These are phyloP conservation scores for Sicyos baderoa DNA, from an alignment of 306 rosid genomes.

Conservation along the genomic window DNA sequence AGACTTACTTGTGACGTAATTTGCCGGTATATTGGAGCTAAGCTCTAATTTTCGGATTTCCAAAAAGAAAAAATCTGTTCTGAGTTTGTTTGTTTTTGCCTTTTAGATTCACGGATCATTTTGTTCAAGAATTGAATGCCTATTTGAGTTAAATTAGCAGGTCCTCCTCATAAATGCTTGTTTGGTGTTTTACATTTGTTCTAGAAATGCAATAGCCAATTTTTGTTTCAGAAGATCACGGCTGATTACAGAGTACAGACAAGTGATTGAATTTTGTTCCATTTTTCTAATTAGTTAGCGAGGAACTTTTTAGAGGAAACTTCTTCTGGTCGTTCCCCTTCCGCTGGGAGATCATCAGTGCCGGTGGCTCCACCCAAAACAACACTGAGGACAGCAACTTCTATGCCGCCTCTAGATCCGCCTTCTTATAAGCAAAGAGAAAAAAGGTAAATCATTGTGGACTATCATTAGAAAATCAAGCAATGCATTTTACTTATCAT, in stretches of 20 bases:
- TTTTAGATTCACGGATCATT: conserved; percentile 1
- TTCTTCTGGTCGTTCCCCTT: conserved; percentile 36
- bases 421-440: conserved; percentile 37
- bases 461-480: background rate
- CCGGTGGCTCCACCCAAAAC: conserved; percentile 41
- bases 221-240: background rate
- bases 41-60: too few relatives aligned
- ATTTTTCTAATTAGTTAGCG: conserved; percentile 42
- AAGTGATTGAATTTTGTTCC: conserved; percentile 20
- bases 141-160: conserved; percentile 5
- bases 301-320: conserved; percentile 43
- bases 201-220: background rate
- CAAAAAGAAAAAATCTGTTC: too few relatives aligned
- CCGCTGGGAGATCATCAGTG: conserved; percentile 43
- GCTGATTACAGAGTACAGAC: background rate
- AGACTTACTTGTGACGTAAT: too few relatives aligned
- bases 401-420: conserved; percentile 53
- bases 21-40: too few relatives aligned
- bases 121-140: background rate
- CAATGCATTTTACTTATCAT: background rate
- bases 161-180: conserved; percentile 3
- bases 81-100: background rate
- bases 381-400: conserved; percentile 43
- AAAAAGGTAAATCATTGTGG: conserved; percentile 38
- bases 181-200: conserved; percentile 2